Base-by-base conservation (phyloP, 139 green algal genomes). In the Coccomyxa sp. region DNA sequence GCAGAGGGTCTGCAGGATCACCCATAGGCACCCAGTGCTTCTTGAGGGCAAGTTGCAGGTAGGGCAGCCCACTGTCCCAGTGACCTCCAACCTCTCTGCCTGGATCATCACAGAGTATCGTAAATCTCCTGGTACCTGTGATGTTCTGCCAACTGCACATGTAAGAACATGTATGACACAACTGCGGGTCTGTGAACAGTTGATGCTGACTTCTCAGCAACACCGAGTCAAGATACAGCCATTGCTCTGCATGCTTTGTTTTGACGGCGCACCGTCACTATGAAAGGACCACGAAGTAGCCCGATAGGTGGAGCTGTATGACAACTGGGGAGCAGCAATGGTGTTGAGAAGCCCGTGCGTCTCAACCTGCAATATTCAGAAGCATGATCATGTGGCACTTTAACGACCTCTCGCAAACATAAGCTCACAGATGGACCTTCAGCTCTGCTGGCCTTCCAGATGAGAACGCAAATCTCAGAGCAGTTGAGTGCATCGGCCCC, bases 311-410 rank as follows among this genome's bases (percentile, higher is more conserved):
- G 78, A 86, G 29, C 81, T 78, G 16, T 85, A 75, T 5, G 55
- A 31, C 74, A 95, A 76, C 36, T 95, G 89, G 6, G 92, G 92
- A 6, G 90, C 89, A 34, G 83, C 82, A 29, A 96, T 70, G 35
- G 90, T 85, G 81, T 96, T 96, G 31, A 96, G 85, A 40, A 95
- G 86, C 7, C 92, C 92, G 16, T 84, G 82, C 0, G 90, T 94
- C 33, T 86, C 82, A 37, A 95, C 76, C 82, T 72, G 64, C 31
- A 72, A 72, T 33, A 72, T 22, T 22, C 64, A 8, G 34, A 39
- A 72, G 10, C 24, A 36, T 22, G 10, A 22, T 39, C 29, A 37
- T 35, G 18, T 22, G 2, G 64, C 3, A 38, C 6, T 5, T 36
- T 22, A 38, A 33, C 34, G 34, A 37, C 64, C 31, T 36, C n/a